Evolutionary conservation across 2,329 filamentous ascomycete genomes (phyloP).

Genomic region (Sphaerulina musiva): DNA sequence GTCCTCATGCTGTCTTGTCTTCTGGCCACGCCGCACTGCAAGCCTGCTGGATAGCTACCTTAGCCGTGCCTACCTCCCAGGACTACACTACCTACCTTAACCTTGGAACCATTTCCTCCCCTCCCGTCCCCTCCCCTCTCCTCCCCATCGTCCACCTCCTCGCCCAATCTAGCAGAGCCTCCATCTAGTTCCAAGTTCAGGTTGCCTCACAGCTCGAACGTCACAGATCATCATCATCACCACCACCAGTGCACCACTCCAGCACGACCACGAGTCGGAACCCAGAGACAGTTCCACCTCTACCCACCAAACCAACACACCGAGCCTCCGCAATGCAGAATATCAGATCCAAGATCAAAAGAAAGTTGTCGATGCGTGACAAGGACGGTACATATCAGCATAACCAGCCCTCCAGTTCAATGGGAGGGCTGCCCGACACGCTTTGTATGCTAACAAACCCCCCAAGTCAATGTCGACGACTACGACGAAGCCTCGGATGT

Average conservation of each 20-base stretch:
- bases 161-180: neutral
- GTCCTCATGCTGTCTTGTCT: neutral
- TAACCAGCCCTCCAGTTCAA: neutral
- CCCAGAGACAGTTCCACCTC: neutral
- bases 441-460: conserved; percentile 2
- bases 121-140: neutral
- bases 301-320: conserved; percentile 1
- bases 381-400: conserved; percentile 29
- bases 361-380: conserved; percentile 35
- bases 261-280: too few species aligned
- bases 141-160: neutral
- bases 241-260: too few species aligned
- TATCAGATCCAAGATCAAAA: conserved; percentile 34
- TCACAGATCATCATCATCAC: conserved; percentile 2
- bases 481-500: conserved; percentile 31
- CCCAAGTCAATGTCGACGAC: conserved; percentile 28
- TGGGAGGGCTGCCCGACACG: neutral
- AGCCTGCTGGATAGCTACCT: too few species aligned
- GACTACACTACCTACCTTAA: too few species aligned
- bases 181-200: too few species aligned
- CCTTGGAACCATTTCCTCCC: neutral
- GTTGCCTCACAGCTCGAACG: neutral
- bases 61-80: too few species aligned
- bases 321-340: conserved; percentile 29
- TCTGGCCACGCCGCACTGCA: neutral